Evolutionary conservation across 371 early-diverging fungal genomes (phyloP), one percentile per base, ranked within the genome.

Genomic region (Rhizomucor miehei): DNA sequence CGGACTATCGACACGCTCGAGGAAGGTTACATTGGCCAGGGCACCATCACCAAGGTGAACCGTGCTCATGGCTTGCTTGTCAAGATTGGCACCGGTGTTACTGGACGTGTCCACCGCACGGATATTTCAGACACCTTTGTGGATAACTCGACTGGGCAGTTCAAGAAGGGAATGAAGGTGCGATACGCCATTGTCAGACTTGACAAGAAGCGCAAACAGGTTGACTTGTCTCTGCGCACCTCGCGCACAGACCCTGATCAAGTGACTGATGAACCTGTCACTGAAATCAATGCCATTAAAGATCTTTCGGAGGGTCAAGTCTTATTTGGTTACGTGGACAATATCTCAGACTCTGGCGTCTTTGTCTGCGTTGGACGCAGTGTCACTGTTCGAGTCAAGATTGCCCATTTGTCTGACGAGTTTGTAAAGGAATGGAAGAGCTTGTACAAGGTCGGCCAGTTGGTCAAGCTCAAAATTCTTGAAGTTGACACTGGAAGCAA

Each of bases 381-480:
- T 14, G 49, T 90, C 38, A 67, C 69, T 50, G 97, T 82, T 14
- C 85, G 93, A 52, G 91, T 93, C 46, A 87, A 91, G 73, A 92
- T 95, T 66, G 78, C 84, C 41, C 89, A 94, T 57, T 55, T 97
- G n/a, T 87, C 88, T 0, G 95, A 96, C 68, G 87, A 84, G 35
- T 93, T 77, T 60, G 75, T 95, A 29, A 87, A 88, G 61, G 90
- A 95, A 50, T 90, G 93, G 83, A 83, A 88, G 69, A 56, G 58
- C 25, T 67, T 80, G 6, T 90, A 86, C 67, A 75, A 82, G 19
- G 62, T 81, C 13, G 95, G 93, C 14, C 86, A 89, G 59, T 63
- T 89, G 11, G 93, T 95, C 11, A 76, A 77, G 20, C 89, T 85
- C 37, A 79, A 82, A 58, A 76, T 96, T 13, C 59, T 91, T n/a